These are phyloP conservation scores for Flaveria ramosissima DNA, from an alignment of 129 eudicot genomes.

Conservation along the genomic window DNA sequence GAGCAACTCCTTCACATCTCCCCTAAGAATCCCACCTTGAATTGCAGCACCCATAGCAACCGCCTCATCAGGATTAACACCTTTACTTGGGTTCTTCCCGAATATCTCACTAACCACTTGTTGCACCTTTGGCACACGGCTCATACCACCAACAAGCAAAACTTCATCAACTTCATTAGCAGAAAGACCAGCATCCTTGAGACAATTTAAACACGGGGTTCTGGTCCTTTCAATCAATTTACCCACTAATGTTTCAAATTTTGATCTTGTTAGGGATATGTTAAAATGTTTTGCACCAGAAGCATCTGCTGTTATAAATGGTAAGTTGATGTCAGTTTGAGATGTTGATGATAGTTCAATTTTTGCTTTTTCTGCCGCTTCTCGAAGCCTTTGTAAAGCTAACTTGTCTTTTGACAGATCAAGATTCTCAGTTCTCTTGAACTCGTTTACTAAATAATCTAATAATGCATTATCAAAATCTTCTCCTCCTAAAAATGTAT, in stretches of 20 bases:
- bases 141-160: background rate
- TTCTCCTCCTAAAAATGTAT: background rate
- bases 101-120: background rate
- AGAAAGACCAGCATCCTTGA: background rate
- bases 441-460: background rate
- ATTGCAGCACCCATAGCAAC: background rate
- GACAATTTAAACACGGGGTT: background rate
- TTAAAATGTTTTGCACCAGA: background rate
- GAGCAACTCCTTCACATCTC: background rate
- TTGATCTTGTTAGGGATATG: background rate
- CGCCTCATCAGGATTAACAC: background rate
- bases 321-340: background rate
- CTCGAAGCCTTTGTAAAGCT: background rate
- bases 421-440: background rate
- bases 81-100: background rate
- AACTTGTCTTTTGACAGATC: background rate
- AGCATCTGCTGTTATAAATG: background rate
- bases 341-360: background rate
- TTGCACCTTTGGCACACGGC: background rate
- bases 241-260: background rate
- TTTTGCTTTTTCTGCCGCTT: background rate
- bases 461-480: background rate
- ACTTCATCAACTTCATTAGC: background rate
- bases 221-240: background rate
- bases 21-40: background rate